A percentile compares a stretch with the other conserved stretches of the same genome.
These are phyloP conservation scores for Cercospora berteroae DNA, from an alignment of 2,329 filamentous ascomycete genomes.

Conservation along the genomic window DNA sequence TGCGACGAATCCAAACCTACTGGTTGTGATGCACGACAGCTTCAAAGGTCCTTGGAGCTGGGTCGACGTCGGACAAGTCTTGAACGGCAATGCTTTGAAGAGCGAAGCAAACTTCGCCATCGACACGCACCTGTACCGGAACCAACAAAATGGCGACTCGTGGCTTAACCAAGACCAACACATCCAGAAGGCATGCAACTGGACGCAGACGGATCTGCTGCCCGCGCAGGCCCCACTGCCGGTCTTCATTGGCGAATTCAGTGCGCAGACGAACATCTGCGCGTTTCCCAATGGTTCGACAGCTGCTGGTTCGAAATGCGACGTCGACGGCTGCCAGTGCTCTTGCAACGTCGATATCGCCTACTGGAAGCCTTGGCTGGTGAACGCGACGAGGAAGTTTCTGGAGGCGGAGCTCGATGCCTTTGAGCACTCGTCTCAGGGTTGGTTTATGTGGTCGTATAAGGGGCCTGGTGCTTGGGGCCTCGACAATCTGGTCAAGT, in stretches of 20 bases:
- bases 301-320: constrained; percentile 35
- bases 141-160: constrained; percentile 41
- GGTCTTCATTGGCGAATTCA: constrained; percentile 48
- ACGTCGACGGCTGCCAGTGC: constrained; percentile 41
- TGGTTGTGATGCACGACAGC: constrained; percentile 44
- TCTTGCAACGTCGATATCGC: constrained; percentile 39
- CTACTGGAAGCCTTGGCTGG: constrained; percentile 39
- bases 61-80: constrained; percentile 28
- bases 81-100: constrained; percentile 30
- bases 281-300: constrained; percentile 44
- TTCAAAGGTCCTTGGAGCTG: constrained; percentile 38
- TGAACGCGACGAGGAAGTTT: constrained; percentile 41
- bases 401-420: constrained; percentile 48
- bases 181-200: constrained; percentile 44
- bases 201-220: constrained; percentile 27
- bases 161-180: constrained; percentile 42
- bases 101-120: constrained; percentile 41
- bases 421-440: constrained; percentile 42
- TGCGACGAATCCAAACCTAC: constrained; percentile 37
- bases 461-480: constrained; percentile 46
- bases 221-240: constrained; percentile 36
- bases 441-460: constrained; percentile 48
- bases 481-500: constrained; percentile 41
- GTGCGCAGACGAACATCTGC: constrained; percentile 45
- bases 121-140: constrained; percentile 48